Conservation (phyloP, 225 moss, liverwort and hornwort genomes). For the Asterella californica region DNA sequence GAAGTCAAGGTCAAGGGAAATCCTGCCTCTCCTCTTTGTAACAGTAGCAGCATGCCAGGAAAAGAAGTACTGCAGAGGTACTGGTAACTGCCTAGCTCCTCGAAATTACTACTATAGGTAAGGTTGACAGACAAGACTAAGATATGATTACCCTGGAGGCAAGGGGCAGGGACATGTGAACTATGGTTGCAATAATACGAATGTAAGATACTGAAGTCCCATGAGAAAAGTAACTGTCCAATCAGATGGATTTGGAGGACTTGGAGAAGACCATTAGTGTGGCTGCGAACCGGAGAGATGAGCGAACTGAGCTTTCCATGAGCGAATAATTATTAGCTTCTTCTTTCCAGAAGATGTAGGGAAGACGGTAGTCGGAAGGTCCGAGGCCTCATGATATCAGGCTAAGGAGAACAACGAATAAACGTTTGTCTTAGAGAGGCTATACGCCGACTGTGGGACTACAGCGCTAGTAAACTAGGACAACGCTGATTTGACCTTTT, state of each 20-base stretch:
- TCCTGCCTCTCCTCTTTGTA: not conserved
- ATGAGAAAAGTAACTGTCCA: not conserved
- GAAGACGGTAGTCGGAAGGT: not conserved
- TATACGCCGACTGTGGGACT: not conserved
- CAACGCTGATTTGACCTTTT: conserved; percentile 4
- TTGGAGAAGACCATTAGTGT: not conserved
- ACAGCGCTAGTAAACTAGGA: not conserved
- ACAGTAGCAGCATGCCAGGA: not conserved
- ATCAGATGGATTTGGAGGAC: not conserved
- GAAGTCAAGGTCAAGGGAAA: conserved; percentile 13
- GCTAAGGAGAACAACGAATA: not conserved
- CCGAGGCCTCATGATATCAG: not conserved
- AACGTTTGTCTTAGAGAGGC: not conserved
- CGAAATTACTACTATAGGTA: not conserved
- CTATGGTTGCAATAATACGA: not conserved
- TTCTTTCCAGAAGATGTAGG: not conserved
- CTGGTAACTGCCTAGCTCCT: not conserved
- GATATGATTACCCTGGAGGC: not conserved
- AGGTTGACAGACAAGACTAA: not conserved
- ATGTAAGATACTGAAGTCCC: not conserved
- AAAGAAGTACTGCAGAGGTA: conserved; percentile 1
- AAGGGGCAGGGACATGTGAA: not conserved
- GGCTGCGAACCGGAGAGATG: not conserved
- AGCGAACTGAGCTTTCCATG: not conserved
- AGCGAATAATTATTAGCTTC: not conserved